These are phyloP conservation scores for Fusarium piperis DNA, from an alignment of 2,329 filamentous ascomycete genomes.

Conservation along the genomic window DNA sequence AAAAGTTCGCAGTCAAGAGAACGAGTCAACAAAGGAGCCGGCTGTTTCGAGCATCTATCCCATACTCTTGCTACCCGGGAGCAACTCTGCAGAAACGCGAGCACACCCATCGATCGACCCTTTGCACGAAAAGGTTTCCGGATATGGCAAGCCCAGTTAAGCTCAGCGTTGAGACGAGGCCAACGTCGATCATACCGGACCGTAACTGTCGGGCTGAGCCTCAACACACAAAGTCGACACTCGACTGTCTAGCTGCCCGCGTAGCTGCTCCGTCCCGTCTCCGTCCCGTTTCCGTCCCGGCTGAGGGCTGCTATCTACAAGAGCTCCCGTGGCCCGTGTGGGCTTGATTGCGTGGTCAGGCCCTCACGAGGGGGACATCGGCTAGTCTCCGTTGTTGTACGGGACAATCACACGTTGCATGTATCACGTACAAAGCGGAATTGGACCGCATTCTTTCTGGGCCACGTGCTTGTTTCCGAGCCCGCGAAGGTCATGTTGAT, in stretches of 20 bases:
- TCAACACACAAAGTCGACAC: background rate
- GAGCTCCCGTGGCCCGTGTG: background rate
- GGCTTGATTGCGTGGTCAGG: constrained; percentile 6
- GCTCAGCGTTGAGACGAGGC: background rate
- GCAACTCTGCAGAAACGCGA: background rate
- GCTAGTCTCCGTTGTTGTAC: background rate
- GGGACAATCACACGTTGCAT: constrained; percentile 1
- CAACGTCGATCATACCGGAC: constrained; percentile 5
- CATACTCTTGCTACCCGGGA: background rate
- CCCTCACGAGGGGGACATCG: background rate
- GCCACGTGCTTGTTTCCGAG: background rate
- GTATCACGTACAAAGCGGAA: constrained; percentile 3
- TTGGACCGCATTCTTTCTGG: background rate
- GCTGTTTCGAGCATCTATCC: constrained; percentile 20
- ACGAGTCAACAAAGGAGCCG: background rate
- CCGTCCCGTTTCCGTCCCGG: constrained; percentile 1
- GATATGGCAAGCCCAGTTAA: background rate
- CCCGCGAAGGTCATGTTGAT: background rate
- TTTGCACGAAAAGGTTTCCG: background rate
- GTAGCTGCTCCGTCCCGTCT: background rate
- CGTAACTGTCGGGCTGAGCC: constrained; percentile 10
- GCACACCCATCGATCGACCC: background rate
- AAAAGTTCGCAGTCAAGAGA: constrained; percentile 4
- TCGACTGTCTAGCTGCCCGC: background rate
- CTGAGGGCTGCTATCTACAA: background rate